phyloP scores from a whole-genome alignment of 768 basidiomycete genomes.

The Termitomyces sp. region DNA sequence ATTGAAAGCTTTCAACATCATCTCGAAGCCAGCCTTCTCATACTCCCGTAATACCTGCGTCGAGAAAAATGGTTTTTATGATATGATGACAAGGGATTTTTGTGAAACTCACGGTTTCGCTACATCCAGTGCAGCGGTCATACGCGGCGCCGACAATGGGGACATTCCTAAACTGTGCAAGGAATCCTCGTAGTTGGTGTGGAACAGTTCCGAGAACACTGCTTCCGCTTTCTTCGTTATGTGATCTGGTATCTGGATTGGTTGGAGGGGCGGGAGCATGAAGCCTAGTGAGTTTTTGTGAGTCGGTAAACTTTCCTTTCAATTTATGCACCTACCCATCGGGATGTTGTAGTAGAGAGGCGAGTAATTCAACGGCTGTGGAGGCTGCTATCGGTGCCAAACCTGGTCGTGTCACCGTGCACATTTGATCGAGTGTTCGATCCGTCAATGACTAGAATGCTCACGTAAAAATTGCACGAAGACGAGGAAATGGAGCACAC shows the following conservation, averaged over 20 bases:
- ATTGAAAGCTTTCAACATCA: constrained; percentile 81
- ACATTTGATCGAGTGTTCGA: constrained; percentile 97
- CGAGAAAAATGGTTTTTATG: background rate
- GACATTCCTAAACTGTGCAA: constrained; percentile 83
- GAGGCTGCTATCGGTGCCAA: constrained; percentile 91
- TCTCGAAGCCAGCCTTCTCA: constrained; percentile 71
- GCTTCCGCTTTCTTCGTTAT: constrained; percentile 27
- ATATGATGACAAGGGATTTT: background rate
- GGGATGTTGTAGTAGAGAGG: constrained; percentile 87
- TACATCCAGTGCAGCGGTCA: constrained; percentile 87
- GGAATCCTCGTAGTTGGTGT: constrained; percentile 90
- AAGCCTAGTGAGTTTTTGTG: constrained; percentile 17
- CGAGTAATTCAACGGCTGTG: constrained; percentile 88
- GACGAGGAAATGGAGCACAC: constrained; percentile 13
- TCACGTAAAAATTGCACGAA: background rate
- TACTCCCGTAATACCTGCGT: constrained; percentile 78
- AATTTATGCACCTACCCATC: constrained; percentile 49
- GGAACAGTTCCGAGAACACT: constrained; percentile 85
- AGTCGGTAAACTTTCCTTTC: background rate
- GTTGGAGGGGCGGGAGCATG: constrained; percentile 72
- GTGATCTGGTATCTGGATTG: constrained; percentile 23
- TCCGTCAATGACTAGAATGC: constrained; percentile 50
- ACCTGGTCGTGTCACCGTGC: constrained; percentile 95
- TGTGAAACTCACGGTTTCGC: constrained; percentile 56
- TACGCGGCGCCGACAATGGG: constrained; percentile 86